Conservation (phyloP, 495 filamentous ascomycete species). For the Penicillium simplicissimum region DNA sequence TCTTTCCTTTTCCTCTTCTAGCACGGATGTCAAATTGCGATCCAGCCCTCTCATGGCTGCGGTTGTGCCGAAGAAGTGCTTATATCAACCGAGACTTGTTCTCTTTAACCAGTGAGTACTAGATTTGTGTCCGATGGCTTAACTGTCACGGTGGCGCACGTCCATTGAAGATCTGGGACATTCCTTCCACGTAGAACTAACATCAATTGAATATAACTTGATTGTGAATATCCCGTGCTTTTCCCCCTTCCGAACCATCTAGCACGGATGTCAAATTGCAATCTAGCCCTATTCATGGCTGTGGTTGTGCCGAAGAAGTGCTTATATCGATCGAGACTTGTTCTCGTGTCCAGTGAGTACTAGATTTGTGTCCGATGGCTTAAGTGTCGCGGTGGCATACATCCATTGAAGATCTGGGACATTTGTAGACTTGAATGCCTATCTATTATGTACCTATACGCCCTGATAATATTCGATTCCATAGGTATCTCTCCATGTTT, state of each 20-base stretch:
- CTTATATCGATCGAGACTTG: constrained; percentile 52
- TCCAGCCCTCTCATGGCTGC: constrained; percentile 77
- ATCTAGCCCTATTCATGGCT: constrained; percentile 77
- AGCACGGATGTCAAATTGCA: constrained; percentile 99
- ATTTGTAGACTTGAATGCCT: constrained; percentile 18
- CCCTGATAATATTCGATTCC: no score
- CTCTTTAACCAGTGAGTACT: constrained; percentile 48
- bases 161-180: constrained; percentile 55
- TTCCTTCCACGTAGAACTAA: constrained; percentile 14
- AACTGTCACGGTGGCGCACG: constrained; percentile 42
- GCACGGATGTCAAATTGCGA: constrained; percentile 99
- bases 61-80: constrained; percentile 92
- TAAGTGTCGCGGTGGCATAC: constrained; percentile 42
- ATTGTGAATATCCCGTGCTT: background rate
- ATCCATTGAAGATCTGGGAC: constrained; percentile 54
- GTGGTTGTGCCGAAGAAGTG: constrained; percentile 91
- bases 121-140: constrained; percentile 48
- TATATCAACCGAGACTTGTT: constrained; percentile 46
- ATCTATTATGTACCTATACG: no score
- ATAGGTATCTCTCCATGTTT: no score
- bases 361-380: constrained; percentile 49
- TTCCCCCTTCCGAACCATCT: background rate
- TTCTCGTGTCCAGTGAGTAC: constrained; percentile 48
- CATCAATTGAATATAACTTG: constrained; percentile 4
- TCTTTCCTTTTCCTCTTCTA: constrained; percentile 30